Base-by-base conservation (phyloP, 2,329 filamentous ascomycete species). In the Metarhizium sp. region DNA sequence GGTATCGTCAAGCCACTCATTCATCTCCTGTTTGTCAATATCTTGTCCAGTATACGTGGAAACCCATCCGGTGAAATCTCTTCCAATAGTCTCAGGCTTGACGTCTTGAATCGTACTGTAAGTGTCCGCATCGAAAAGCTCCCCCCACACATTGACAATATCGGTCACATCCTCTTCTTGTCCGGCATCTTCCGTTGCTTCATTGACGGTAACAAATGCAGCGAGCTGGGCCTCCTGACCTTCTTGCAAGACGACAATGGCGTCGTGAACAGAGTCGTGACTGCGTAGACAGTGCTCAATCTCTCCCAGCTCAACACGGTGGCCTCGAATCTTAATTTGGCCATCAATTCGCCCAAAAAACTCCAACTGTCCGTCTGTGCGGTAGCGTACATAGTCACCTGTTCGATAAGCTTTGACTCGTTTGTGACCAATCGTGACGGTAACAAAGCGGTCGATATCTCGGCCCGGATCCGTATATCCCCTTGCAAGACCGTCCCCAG, bases 401-500 rank as follows among this genome's bases (percentile, higher is more conserved):
- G 32, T 34, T 7, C 32, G 6, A 34, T 34, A 34, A 34, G 32
- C 32, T 11, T 11, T 34, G 10, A 11, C 10, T 34, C 10, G 32
- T 34, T 34, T 11, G 6, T 11, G 7, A 34, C 32, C 32, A 7
- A 11, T 34, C 6, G 7, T 34, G 32, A 34, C 32, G 2, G 6
- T 34, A 11, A 34, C 10, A 11, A 34, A 11, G 7, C 10, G 7
- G 32, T 34, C 32, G 7, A 11, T 10, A 11, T 43, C n/a, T 0
- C 48, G 55, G 10, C 36, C 14, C 1, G 55, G 10, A 18, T 66
- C 55, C 0, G 55, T 57, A 29, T 66, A 66, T 0, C 64, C 62
- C 14, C 61, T 48, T 2, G 63, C 62, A 11, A 64, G 52, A 11
- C 62, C 61, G 55, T 65, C 63, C 1, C 65, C 65, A 0, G 62